Conservation (phyloP, 2,329 filamentous ascomycete species). For the Hortaea werneckii region DNA sequence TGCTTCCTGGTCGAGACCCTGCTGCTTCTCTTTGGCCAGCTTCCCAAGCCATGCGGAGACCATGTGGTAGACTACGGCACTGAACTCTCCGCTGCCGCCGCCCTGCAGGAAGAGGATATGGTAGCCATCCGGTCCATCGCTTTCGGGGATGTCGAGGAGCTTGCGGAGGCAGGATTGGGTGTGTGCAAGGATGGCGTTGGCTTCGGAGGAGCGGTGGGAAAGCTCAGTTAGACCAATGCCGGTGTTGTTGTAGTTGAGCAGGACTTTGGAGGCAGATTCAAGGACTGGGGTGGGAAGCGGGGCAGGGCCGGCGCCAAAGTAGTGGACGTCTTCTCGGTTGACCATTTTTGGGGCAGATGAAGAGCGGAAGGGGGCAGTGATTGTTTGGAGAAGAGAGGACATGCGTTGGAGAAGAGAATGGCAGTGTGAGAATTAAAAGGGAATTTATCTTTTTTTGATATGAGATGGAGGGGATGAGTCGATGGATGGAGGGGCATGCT, state of each 20-base stretch:
- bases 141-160: slow-evolving; percentile 71
- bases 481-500: too few species aligned
- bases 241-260: slow-evolving; percentile 70
- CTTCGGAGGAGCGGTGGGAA: slow-evolving; percentile 73
- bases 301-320: slow-evolving; percentile 90
- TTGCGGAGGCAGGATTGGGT: slow-evolving; percentile 63
- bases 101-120: slow-evolving; percentile 82
- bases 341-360: slow-evolving; percentile 44
- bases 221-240: slow-evolving; percentile 84
- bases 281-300: slow-evolving; percentile 72
- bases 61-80: slow-evolving; percentile 73
- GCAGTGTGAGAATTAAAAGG: too few species aligned
- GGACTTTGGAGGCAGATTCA: slow-evolving; percentile 61
- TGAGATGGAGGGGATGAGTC: too few species aligned
- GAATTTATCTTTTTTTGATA: too few species aligned
- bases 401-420: too few species aligned
- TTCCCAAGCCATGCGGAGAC: slow-evolving; percentile 70
- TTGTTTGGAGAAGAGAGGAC: too few species aligned
- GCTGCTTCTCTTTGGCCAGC: slow-evolving; percentile 44
- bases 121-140: slow-evolving; percentile 71
- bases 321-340: slow-evolving; percentile 62
- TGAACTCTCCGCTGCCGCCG: slow-evolving; percentile 79
- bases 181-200: slow-evolving; percentile 66
- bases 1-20: slow-evolving; percentile 42
- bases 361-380: neutral